Evolutionary conservation across 371 early-diverging fungal species (phyloP).

Genomic region (Mortierella sp.): DNA sequence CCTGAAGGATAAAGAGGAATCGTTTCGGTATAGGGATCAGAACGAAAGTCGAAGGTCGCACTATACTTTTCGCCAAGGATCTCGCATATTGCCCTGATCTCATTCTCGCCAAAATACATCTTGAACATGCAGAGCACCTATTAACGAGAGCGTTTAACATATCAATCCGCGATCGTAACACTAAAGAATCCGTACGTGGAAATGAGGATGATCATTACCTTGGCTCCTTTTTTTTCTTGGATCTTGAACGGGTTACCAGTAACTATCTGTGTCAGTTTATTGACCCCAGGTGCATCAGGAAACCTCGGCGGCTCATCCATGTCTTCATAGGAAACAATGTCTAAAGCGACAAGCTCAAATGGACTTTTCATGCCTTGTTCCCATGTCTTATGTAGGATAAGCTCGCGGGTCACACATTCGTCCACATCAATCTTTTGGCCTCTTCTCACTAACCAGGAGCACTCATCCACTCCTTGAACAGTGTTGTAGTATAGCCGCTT

Average conservation of each 20-base stretch:
- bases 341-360: no score
- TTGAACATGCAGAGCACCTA: conserved; percentile 8
- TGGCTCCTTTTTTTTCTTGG: background rate
- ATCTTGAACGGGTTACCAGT: conserved; percentile 11
- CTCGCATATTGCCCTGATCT: conserved; percentile 11
- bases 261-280: no score
- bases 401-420: no score
- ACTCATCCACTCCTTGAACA: no score
- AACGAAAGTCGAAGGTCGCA: conserved; percentile 12
- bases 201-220: conserved; percentile 6
- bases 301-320: no score
- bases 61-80: conserved; percentile 19
- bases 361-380: background rate
- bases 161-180: no score
- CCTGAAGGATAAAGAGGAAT: no score
- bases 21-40: no score
- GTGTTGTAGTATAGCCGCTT: no score
- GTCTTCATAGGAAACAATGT: no score
- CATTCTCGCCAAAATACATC: conserved; percentile 29
- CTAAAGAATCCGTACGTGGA: no score
- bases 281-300: no score
- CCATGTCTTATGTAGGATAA: conserved; percentile 2
- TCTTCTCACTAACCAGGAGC: background rate
- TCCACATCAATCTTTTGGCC: conserved; percentile 24
- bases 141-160: background rate